Conservation (phyloP, 2,329 filamentous ascomycete genomes). For the Fusarium miscanthi region DNA sequence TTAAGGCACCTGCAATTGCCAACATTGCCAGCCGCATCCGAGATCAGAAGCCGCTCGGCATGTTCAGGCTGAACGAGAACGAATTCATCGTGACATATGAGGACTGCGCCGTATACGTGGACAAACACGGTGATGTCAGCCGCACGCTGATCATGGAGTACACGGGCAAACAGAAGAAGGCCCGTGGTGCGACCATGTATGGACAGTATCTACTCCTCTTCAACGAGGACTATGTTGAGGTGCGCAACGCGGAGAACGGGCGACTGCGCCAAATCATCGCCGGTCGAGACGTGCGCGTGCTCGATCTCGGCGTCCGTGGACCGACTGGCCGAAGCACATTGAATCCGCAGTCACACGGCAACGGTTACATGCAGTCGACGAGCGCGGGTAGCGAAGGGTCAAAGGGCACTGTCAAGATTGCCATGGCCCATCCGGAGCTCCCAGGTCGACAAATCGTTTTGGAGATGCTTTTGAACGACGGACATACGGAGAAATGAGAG, state of each 20-base stretch:
- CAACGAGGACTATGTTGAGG: slow-evolving; percentile 96
- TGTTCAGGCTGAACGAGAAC: slow-evolving; percentile 93
- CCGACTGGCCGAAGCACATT: slow-evolving; percentile 63
- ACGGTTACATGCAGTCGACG: slow-evolving; percentile 50
- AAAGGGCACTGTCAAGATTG: slow-evolving; percentile 88
- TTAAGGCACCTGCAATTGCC: slow-evolving; percentile 80
- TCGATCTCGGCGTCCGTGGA: slow-evolving; percentile 83
- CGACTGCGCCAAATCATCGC: slow-evolving; percentile 93
- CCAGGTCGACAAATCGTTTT: slow-evolving; percentile 87
- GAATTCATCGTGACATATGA: slow-evolving; percentile 96
- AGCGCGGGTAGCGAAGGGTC: slow-evolving; percentile 57
- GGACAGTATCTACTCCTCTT: slow-evolving; percentile 93
- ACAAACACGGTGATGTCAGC: slow-evolving; percentile 96
- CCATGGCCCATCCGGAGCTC: slow-evolving; percentile 92
- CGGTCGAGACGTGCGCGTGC: slow-evolving; percentile 86
- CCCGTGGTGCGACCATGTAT: slow-evolving; percentile 86
- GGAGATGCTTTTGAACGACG: slow-evolving; percentile 92
- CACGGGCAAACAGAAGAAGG: slow-evolving; percentile 85
- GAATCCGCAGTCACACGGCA: slow-evolving; percentile 49
- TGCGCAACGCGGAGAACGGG: slow-evolving; percentile 96
- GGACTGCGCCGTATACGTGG: slow-evolving; percentile 96
- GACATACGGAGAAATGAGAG: slow-evolving; percentile 65
- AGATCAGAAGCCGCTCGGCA: slow-evolving; percentile 87
- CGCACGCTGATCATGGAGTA: slow-evolving; percentile 98
- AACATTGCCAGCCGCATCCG: slow-evolving; percentile 87